Percentiles rank a stretch among this genome's conserved stretches.
Conservation (phyloP, 192 early-diverging fungal genomes). For the Backusella circina region DNA sequence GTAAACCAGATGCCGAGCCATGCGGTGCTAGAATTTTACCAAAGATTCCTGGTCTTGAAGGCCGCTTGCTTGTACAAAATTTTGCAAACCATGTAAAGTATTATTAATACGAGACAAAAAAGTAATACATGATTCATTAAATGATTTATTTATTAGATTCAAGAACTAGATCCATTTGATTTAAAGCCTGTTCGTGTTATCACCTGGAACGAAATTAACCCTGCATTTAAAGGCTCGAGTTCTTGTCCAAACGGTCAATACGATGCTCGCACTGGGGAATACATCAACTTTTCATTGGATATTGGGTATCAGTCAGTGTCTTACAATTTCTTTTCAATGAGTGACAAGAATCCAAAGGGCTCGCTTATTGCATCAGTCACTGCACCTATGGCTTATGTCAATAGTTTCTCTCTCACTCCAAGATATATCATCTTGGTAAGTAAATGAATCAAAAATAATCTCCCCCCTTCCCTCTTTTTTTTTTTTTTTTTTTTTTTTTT, state of each 20-base stretch:
- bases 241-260: constrained; percentile 68
- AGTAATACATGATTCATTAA: too few species aligned
- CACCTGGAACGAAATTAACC: constrained; percentile 61
- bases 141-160: constrained; percentile 34
- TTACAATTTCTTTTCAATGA: constrained; percentile 64
- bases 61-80: constrained; percentile 63
- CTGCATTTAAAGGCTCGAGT: constrained; percentile 60
- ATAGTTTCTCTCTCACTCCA: constrained; percentile 73
- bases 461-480: too few species aligned
- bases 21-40: constrained; percentile 60
- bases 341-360: constrained; percentile 61
- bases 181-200: constrained; percentile 56
- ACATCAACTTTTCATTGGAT: constrained; percentile 72
- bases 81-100: constrained; percentile 57
- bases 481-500: too few species aligned
- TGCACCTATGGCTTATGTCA: constrained; percentile 66
- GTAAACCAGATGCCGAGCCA: constrained; percentile 62
- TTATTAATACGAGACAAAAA: neutral
- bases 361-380: constrained; percentile 57
- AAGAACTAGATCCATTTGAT: constrained; percentile 64
- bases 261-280: constrained; percentile 67
- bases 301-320: constrained; percentile 61
- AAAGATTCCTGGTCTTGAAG: constrained; percentile 55
- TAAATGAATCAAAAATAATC: neutral
- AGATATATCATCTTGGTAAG: constrained; percentile 68